Conservation (phyloP, 2,329 filamentous ascomycete genomes). For the Sphaerostilbella broomeana region DNA sequence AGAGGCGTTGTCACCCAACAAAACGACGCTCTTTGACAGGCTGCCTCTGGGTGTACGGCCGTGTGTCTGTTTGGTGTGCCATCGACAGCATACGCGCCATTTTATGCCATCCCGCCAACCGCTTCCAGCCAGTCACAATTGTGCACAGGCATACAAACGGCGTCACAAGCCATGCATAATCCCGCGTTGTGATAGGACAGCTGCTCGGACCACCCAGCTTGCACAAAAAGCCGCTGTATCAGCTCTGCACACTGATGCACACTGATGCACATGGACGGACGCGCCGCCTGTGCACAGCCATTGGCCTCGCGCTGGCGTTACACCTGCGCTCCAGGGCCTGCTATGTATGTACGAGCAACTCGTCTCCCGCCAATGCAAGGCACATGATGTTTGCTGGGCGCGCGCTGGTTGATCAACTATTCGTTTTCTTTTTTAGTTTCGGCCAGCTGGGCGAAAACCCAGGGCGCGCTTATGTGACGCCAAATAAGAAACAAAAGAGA, state of each 20-base stretch:
- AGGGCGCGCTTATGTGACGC: constrained; percentile 6
- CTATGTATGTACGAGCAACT: constrained; percentile 6
- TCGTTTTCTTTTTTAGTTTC: too few species aligned
- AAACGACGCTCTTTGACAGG: constrained; percentile 1
- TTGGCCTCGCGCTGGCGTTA: constrained; percentile 11
- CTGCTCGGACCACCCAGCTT: constrained; percentile 17
- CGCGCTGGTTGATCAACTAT: constrained; percentile 7
- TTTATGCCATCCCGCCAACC: constrained; percentile 15
- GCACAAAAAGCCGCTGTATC: constrained; percentile 18
- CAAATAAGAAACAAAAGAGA: background rate
- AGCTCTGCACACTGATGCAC: constrained; percentile 14
- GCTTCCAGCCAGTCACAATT: constrained; percentile 13
- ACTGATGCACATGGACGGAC: too few species aligned
- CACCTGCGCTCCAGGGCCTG: too few species aligned
- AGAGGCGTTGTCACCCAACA: background rate
- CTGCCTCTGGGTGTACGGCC: constrained; percentile 10
- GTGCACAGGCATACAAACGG: constrained; percentile 26
- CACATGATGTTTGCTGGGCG: constrained; percentile 15
- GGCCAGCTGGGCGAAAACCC: too few species aligned
- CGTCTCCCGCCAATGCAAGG: constrained; percentile 18
- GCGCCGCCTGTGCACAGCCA: constrained; percentile 14
- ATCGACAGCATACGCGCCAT: constrained; percentile 14
- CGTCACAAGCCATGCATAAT: constrained; percentile 33
- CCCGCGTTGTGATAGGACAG: constrained; percentile 26
- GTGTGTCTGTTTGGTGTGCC: too few species aligned